A percentile compares a stretch with the other conserved stretches of the same genome.
Conservation (phyloP, 177 flowering plant genomes). For the Tripterygium wilfordii region DNA sequence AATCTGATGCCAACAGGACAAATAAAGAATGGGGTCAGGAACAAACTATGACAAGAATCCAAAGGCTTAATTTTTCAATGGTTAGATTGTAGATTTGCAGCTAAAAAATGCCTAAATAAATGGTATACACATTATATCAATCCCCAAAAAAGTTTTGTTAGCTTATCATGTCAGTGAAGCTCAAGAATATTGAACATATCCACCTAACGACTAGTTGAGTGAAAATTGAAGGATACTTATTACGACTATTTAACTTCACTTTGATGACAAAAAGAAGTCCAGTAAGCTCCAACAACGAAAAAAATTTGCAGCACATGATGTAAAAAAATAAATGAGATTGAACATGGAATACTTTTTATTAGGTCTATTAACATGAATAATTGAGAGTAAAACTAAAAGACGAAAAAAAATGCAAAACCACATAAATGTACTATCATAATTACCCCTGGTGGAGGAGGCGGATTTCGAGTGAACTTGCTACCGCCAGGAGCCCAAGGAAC, state of each 20-base stretch:
- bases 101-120: too few relatives aligned
- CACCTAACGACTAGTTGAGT: too few relatives aligned
- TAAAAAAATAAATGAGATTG: neutral
- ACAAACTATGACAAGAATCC: neutral
- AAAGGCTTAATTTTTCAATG: neutral
- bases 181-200: too few relatives aligned
- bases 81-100: too few relatives aligned
- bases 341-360: neutral
- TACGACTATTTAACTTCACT: too few relatives aligned
- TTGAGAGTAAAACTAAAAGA: neutral
- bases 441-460: constrained; percentile 89
- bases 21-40: constrained; percentile 4
- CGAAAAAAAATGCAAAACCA: constrained; percentile 1
- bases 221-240: too few relatives aligned
- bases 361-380: neutral
- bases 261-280: too few relatives aligned
- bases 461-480: constrained; percentile 76
- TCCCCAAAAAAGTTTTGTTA: too few relatives aligned
- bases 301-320: too few relatives aligned
- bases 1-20: constrained; percentile 55
- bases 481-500: constrained; percentile 99
- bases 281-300: too few relatives aligned
- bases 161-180: too few relatives aligned
- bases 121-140: too few relatives aligned
- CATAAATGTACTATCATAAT: constrained; percentile 1